Percentiles rank a stretch among this genome's conserved stretches.
phyloP scores from a whole-genome alignment of 2,329 filamentous ascomycete species.

The Colletotrichum theobromicola region DNA sequence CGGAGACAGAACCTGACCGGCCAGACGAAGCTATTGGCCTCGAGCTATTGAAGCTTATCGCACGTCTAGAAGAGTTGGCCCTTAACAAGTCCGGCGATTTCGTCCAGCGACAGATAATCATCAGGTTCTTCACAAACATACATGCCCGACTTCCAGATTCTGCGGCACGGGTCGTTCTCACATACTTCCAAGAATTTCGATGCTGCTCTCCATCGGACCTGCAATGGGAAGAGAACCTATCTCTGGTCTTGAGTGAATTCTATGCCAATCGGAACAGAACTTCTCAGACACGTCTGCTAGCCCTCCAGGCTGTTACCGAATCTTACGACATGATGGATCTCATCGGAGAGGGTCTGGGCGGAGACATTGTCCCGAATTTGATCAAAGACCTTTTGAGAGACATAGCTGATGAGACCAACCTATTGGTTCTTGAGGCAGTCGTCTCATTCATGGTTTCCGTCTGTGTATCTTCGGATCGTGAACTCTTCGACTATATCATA shows the following conservation, averaged over 20 bases:
- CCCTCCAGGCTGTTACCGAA: conserved; percentile 65
- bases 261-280: conserved; percentile 67
- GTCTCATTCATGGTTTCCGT: conserved; percentile 70
- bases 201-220: conserved; percentile 75
- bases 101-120: conserved; percentile 68
- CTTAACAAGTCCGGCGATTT: conserved; percentile 55
- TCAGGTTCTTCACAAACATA: conserved; percentile 69
- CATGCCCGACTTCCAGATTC: conserved; percentile 68
- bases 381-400: conserved; percentile 66
- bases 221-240: conserved; percentile 70
- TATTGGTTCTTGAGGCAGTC: conserved; percentile 67
- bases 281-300: conserved; percentile 65
- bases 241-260: conserved; percentile 65
- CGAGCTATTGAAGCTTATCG: conserved; percentile 51
- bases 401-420: conserved; percentile 68
- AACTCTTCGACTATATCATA: conserved; percentile 64
- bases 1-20: conserved; percentile 29
- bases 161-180: conserved; percentile 67
- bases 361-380: conserved; percentile 63
- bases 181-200: conserved; percentile 71
- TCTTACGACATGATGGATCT: conserved; percentile 64
- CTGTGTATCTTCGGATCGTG: conserved; percentile 61
- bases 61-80: conserved; percentile 55
- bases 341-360: conserved; percentile 59
- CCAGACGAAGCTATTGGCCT: conserved; percentile 44